Evolutionary conservation across 441 rosid genomes (phyloP), one percentile per base, ranked within the genome.

Genomic region (Manihot esculenta): DNA sequence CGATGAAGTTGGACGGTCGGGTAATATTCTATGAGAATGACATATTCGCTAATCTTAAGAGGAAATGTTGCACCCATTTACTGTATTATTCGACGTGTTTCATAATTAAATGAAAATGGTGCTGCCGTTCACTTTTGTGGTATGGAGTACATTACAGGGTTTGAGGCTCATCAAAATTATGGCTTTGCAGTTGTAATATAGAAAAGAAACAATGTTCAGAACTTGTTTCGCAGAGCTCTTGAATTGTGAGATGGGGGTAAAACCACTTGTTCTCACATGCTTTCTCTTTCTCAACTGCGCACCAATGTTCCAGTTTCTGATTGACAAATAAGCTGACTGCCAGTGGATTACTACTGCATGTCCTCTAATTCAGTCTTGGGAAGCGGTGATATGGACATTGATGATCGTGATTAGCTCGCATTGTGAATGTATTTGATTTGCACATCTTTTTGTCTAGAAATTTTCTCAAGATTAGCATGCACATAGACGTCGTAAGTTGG

Each of bases 11-110:
- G 18, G 38, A 33, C n/a, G 38, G 6, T 33, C 38, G 3, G 38
- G 38, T n/a, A n/a, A n/a, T n/a, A n/a, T n/a, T n/a, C n/a, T 44
- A 53, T 64, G 69, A 47, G 42, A 67, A 63, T 66, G 42, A 18
- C 58, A 18, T n/a, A 45, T 67, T 51, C 49, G 45, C 26, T 21
- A 51, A 54, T n/a, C n/a, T 54, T 50, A 42, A 49, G 48, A 74
- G 70, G 26, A 58, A 42, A 30, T 59, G 59, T n/a, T n/a, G n/a
- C n/a, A n/a, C n/a, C 35, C 47, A n/a, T n/a, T n/a, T n/a, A n/a
- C n/a, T n/a, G n/a, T n/a, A n/a, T n/a, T 17, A 30, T 21, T 17
- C 9, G 42, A 38, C 42, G 8, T 38, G 42, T 53, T 38, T 50
- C 21, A 30, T 51, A 20, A 7, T 65, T 65, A 13, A 49, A 47